Percentiles rank a stretch among this genome's conserved stretches.
phyloP scores from a whole-genome alignment of 768 basidiomycete genomes.

The Podaxis sp. region DNA sequence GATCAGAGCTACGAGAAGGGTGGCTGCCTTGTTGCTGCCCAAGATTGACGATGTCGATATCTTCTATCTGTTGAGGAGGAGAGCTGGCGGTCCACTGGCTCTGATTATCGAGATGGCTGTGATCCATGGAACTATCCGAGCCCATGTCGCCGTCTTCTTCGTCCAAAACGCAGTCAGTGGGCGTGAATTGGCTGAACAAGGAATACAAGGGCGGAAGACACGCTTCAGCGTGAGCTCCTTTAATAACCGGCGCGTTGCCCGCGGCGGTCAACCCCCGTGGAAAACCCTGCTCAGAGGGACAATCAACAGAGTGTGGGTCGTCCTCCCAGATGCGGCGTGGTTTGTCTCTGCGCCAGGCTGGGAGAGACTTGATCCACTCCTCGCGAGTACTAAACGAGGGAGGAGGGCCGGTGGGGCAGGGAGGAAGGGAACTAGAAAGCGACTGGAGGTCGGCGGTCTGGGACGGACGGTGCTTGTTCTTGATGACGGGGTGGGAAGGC shows the following conservation, averaged over 20 bases:
- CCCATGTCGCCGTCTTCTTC: slow-evolving; percentile 40
- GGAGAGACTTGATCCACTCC: slow-evolving; percentile 71
- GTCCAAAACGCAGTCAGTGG: slow-evolving; percentile 17
- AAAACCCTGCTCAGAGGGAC: slow-evolving; percentile 56
- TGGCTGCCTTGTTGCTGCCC: not conserved
- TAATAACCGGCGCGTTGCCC: slow-evolving; percentile 79
- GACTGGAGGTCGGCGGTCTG: slow-evolving; percentile 46
- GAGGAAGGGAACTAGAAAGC: slow-evolving; percentile 57
- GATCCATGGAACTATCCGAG: slow-evolving; percentile 35
- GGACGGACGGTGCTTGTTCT: slow-evolving; percentile 46
- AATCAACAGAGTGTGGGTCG: slow-evolving; percentile 31
- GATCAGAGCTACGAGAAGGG: not conserved
- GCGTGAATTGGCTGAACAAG: slow-evolving; percentile 20
- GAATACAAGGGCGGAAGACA: slow-evolving; percentile 73
- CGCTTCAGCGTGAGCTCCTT: slow-evolving; percentile 83
- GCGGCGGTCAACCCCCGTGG: slow-evolving; percentile 69
- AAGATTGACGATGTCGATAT: slow-evolving; percentile 6
- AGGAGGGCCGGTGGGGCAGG: slow-evolving; percentile 58
- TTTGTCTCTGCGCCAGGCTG: slow-evolving; percentile 70
- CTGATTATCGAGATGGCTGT: slow-evolving; percentile 31
- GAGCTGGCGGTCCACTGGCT: slow-evolving; percentile 28
- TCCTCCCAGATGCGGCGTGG: slow-evolving; percentile 67
- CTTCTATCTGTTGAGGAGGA: slow-evolving; percentile 11
- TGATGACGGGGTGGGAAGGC: slow-evolving; percentile 64
- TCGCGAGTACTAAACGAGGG: slow-evolving; percentile 66